phyloP scores from a whole-genome alignment of 2,329 filamentous ascomycete species.

The Thelonectria olida region DNA sequence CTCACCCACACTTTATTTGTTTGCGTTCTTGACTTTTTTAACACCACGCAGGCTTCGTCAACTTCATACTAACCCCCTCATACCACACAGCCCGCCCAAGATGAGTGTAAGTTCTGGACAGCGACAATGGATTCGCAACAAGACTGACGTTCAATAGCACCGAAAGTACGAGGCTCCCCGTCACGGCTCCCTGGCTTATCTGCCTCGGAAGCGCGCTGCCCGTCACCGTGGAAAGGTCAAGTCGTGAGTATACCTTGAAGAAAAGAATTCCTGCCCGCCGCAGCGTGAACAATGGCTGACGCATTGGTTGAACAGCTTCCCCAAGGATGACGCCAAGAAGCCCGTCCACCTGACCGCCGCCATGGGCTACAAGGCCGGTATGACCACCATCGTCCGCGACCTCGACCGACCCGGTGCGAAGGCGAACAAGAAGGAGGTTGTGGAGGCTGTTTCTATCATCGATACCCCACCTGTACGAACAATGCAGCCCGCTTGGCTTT shows the following conservation, averaged over 20 bases:
- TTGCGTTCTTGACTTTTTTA: slow-evolving; percentile 44
- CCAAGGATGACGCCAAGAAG: slow-evolving; percentile 99
- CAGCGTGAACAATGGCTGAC: slow-evolving; percentile 42
- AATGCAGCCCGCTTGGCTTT: slow-evolving; percentile 83
- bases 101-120: slow-evolving; percentile 51
- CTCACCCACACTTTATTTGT: slow-evolving; percentile 48
- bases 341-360: slow-evolving; percentile 97
- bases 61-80: slow-evolving; percentile 51
- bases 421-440: slow-evolving; percentile 99
- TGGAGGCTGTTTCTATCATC: slow-evolving; percentile 88
- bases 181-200: slow-evolving; percentile 91
- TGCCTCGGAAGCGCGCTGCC: slow-evolving; percentile 91
- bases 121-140: slow-evolving; percentile 33
- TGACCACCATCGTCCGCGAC: slow-evolving; percentile 99
- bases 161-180: slow-evolving; percentile 83
- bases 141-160: slow-evolving; percentile 50
- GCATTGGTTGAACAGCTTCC: slow-evolving; percentile 74
- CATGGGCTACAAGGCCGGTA: slow-evolving; percentile 99
- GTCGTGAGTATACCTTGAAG: slow-evolving; percentile 72
- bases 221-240: slow-evolving; percentile 98
- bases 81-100: slow-evolving; percentile 49
- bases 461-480: slow-evolving; percentile 95
- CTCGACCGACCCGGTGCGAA: slow-evolving; percentile 99
- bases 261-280: slow-evolving; percentile 4
- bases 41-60: slow-evolving; percentile 45